A percentile compares a stretch with the other conserved stretches of the same genome.
Conservation (phyloP, 1,284 basidiomycete genomes). For the Pseudozyma pruni region DNA sequence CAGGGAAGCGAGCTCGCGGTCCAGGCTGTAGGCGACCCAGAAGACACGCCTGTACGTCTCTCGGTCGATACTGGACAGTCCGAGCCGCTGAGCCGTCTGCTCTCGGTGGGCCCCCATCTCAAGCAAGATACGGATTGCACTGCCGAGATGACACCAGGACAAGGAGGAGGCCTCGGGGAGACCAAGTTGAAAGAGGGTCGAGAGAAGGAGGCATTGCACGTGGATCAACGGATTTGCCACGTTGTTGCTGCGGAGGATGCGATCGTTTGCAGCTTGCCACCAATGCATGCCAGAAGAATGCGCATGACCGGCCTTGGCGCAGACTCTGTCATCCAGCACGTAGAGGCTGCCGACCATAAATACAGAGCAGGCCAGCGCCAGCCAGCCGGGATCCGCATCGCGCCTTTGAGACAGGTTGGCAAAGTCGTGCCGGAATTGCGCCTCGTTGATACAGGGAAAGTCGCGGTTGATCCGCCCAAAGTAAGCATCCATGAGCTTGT, state of each 20-base stretch:
- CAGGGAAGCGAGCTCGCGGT: constrained; percentile 45
- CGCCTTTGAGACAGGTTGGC: constrained; percentile 25
- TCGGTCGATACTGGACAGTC: constrained; percentile 41
- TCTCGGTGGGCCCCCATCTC: constrained; percentile 58
- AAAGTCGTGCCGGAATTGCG: constrained; percentile 41
- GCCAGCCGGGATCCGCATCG: constrained; percentile 41
- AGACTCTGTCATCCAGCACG: constrained; percentile 34
- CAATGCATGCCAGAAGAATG: constrained; percentile 37
- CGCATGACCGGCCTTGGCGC: constrained; percentile 12
- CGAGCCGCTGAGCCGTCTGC: constrained; percentile 42
- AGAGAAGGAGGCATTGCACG: constrained; percentile 34
- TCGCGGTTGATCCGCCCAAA: constrained; percentile 52
- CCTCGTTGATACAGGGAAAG: constrained; percentile 54
- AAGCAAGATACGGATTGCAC: constrained; percentile 47
- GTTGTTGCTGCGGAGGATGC: constrained; percentile 13
- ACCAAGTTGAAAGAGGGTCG: constrained; percentile 35
- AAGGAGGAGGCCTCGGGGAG: constrained; percentile 37
- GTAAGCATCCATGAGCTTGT: constrained; percentile 48
- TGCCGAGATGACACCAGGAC: constrained; percentile 49
- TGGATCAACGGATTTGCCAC: constrained; percentile 20
- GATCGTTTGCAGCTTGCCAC: constrained; percentile 33
- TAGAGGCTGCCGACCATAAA: constrained; percentile 52
- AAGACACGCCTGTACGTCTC: constrained; percentile 53
- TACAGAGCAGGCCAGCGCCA: constrained; percentile 37
- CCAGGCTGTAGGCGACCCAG: constrained; percentile 57